These are phyloP conservation scores for Lophium mytilinum DNA, from an alignment of 495 filamentous ascomycete species.

Conservation along the genomic window DNA sequence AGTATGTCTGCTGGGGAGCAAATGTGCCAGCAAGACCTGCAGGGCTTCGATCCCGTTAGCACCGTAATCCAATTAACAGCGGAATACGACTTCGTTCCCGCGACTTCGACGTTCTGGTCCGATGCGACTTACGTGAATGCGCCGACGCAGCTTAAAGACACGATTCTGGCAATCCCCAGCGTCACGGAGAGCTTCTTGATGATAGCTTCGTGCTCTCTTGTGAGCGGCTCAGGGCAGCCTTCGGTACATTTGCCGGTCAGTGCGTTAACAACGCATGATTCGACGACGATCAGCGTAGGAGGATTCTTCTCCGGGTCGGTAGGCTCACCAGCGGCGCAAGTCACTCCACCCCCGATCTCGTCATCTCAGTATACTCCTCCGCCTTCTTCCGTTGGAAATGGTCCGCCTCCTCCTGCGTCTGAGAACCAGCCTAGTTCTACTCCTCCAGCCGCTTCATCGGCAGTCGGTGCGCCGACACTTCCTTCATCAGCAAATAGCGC, in stretches of 20 bases:
- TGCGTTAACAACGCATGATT: neutral
- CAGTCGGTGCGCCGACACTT: too few relatives aligned
- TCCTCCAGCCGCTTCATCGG: too few relatives aligned
- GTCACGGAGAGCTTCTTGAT: neutral
- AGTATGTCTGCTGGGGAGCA: neutral
- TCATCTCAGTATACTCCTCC: neutral
- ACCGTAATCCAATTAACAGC: neutral
- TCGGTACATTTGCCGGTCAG: slow-evolving; percentile 2
- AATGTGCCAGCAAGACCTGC: neutral
- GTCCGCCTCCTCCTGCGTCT: too few relatives aligned
- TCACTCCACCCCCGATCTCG: neutral
- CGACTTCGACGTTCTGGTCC: neutral
- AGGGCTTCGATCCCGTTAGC: neutral
- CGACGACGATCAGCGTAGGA: neutral
- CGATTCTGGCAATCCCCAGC: neutral
- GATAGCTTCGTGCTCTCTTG: neutral
- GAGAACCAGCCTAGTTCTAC: too few relatives aligned
- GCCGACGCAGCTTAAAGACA: neutral
- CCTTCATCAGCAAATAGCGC: too few relatives aligned
- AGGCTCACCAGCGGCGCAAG: too few relatives aligned
- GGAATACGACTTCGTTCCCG: neutral
- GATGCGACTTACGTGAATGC: neutral
- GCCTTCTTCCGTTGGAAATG: neutral
- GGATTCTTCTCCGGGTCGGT: neutral
- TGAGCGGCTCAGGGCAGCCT: neutral